phyloP scores from a whole-genome alignment of 768 basidiomycete genomes.

The Tricholoma hemisulphureum region DNA sequence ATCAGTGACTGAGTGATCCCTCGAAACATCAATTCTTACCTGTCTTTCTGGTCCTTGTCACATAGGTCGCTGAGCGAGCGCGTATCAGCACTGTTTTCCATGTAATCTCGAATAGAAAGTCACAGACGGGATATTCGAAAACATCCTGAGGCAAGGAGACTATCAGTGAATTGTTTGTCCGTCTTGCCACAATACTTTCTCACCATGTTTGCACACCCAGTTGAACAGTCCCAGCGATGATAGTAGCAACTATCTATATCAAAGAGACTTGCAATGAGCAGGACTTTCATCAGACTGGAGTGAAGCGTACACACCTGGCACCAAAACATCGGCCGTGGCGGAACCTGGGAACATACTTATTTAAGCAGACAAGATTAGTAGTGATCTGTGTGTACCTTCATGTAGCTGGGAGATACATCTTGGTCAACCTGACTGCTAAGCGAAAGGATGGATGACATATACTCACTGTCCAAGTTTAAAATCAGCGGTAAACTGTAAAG shows the following conservation, averaged over 20 bases:
- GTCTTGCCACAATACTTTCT: conserved; percentile 11
- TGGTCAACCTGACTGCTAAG: not conserved
- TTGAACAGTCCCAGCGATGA: conserved; percentile 65
- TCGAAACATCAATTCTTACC: conserved; percentile 22
- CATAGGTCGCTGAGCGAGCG: conserved; percentile 45
- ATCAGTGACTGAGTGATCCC: not conserved
- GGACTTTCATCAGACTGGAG: not conserved
- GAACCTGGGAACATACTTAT: conserved; percentile 36
- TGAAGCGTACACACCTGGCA: conserved; percentile 46
- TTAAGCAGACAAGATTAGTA: not conserved
- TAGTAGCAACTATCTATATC: conserved; percentile 48
- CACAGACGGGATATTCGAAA: conserved; percentile 52
- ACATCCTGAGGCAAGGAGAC: conserved; percentile 47
- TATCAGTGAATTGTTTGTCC: not conserved
- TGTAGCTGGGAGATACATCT: conserved; percentile 35
- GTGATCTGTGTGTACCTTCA: conserved; percentile 42
- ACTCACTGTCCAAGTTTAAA: conserved; percentile 78
- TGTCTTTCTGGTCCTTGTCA: conserved; percentile 39
- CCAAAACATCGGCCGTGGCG: conserved; percentile 66
- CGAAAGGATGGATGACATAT: too few relatives aligned
- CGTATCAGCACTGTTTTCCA: not conserved
- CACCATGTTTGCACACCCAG: conserved; percentile 65
- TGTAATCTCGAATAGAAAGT: not conserved
- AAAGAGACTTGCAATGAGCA: not conserved
- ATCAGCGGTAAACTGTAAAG: conserved; percentile 67